Percentiles rank a stretch among this genome's conserved stretches.
Evolutionary conservation across 202 grass and related monocot genomes (phyloP).

Genomic region (Musa balbisiana): DNA sequence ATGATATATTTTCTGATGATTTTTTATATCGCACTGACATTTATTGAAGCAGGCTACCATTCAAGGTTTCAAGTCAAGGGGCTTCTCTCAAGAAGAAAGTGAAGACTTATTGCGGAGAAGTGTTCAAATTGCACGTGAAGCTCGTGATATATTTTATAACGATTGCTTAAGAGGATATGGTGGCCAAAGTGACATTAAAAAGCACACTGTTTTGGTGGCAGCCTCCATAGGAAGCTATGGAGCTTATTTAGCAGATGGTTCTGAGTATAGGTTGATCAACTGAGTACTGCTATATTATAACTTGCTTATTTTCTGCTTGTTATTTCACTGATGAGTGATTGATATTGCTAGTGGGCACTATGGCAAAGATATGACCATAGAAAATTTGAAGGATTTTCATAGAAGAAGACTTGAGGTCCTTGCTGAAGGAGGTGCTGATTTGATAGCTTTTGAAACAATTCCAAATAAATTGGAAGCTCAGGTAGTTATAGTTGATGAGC

Average conservation of each 20-base stretch:
- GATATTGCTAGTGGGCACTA: constrained; percentile 60
- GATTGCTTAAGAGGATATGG: constrained; percentile 10
- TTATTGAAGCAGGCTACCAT: constrained; percentile 56
- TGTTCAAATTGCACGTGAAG: constrained; percentile 74
- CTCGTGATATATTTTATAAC: constrained; percentile 54
- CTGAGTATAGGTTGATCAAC: constrained; percentile 69
- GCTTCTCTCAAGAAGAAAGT: constrained; percentile 59
- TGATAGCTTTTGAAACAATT: constrained; percentile 93
- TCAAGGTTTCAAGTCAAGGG: constrained; percentile 77
- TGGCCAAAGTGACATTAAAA: constrained; percentile 21
- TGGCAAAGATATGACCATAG: constrained; percentile 48
- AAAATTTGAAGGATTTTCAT: constrained; percentile 89
- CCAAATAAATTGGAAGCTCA: constrained; percentile 96
- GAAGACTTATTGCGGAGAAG: constrained; percentile 62
- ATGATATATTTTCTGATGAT: background rate
- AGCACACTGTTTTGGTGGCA: constrained; percentile 62
- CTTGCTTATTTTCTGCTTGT: background rate
- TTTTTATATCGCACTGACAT: background rate
- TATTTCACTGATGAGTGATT: background rate
- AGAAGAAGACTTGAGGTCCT: constrained; percentile 67
- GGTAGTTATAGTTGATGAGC: constrained; percentile 24
- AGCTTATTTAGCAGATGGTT: constrained; percentile 95
- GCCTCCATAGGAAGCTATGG: constrained; percentile 92
- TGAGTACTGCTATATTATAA: background rate
- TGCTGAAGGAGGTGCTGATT: constrained; percentile 64